Base-by-base conservation (phyloP, 192 early-diverging fungal species). In the Podila minutissima region DNA sequence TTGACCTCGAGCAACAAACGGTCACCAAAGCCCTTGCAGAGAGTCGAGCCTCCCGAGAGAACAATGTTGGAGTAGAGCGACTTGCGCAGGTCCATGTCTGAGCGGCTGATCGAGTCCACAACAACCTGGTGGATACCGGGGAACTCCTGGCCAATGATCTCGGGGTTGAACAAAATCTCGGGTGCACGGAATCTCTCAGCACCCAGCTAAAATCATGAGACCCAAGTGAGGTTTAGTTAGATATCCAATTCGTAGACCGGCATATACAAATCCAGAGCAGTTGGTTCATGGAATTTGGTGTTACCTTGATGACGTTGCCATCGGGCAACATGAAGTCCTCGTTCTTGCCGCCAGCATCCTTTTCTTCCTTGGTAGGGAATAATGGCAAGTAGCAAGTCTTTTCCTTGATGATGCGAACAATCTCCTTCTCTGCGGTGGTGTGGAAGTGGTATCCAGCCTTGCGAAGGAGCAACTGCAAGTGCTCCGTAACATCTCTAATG, bases 131-230 rank as follows among this genome's bases (percentile, higher is more conserved):
- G 97, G 64, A 99, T 90, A 28, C 98, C 97, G 7, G 95, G 90
- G 69, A 91, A 94, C 83, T 99, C 98, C 53, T 92, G 88, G 17
- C 98, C 98, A 66, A 98, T 92, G 57, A 97, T 83, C 37, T 98
- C 96, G 1, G 98, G 98, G 57, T 94, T 91, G 89, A 99, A 99
- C 59, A 99, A 84, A 65, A 97, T 96, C 83, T 99, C 98, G 38
- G 98, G 93, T 2, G 97, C 97, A 17, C 94, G 88, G 92, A 96
- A 98, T 73, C 97, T 83, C 83, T 99, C 98, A 19, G 91, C 78
- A 20, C 95, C 96, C 67, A 99, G 78, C 91, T 92, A 85, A 62
- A 62, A 32, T 29, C 29, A n/a, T 24, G 24, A n/a, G 20, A 53
- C 48, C 70, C 4, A 37, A 28, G 48, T 31, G 17, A 55, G 59